Base-by-base conservation (phyloP, 2,329 filamentous ascomycete genomes). In the Fusarium aywerte region DNA sequence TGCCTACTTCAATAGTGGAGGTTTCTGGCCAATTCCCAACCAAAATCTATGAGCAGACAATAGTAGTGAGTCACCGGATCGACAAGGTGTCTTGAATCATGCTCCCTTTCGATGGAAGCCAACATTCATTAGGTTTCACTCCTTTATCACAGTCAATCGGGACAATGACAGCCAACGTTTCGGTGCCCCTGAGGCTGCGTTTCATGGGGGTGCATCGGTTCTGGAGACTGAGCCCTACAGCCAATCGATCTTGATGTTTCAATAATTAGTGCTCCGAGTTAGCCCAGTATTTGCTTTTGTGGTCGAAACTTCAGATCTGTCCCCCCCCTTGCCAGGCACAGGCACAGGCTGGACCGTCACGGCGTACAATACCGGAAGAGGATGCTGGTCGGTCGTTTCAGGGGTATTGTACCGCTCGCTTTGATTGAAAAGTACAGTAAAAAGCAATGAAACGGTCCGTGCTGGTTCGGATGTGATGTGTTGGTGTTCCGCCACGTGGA, bases 231-330 rank as follows among this genome's bases (percentile, higher is more conserved):
- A 43, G 35, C 29, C 21, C n/a, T 23, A 40, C 31, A 42, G 49
- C 71, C 71, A 73, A 73, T 71, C 49, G 66, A 68, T 70, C 55
- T 57, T 35, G 29, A 51, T 63, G 69, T 73, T 73, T 71, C 69
- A 58, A 73, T 56, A n/a, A n/a, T n/a, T n/a, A 48, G 54, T 38
- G 58, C 59, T 58, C 55, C 50, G 56, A 45, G 42, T 47, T 58
- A 62, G 45, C 33, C 49, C 43, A 56, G 36, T 59, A 49, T 72
- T 69, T 68, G 54, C 67, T 72, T 68, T 59, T 70, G 65, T 50
- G 65, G 62, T 55, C 54, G 44, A 63, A 59, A 70, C 56, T 47
- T 51, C 48, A 58, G 61, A 58, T 58, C 59, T 55, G 21, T 49
- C 27, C 29, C 33, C 33, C 43, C 42, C 65, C 62, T 43, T 52